phyloP scores from a whole-genome alignment of 208 protist species.

The Angomonas deanei region DNA sequence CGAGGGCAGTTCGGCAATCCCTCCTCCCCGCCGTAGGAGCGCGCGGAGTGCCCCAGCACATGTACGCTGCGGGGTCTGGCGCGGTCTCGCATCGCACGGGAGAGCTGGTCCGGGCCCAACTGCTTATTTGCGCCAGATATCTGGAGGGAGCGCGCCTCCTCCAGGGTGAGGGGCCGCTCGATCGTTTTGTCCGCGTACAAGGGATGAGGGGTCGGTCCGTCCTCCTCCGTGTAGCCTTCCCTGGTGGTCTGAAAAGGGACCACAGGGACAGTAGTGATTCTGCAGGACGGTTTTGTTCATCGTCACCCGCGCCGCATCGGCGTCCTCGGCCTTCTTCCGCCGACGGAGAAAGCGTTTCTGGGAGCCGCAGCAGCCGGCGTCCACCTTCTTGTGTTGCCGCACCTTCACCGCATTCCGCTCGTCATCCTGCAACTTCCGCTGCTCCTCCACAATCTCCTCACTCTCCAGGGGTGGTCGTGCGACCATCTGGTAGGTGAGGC shows the following conservation, averaged over 20 bases:
- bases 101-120: neutral
- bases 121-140: neutral
- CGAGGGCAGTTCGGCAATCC: neutral
- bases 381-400: constrained; percentile 4
- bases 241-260: neutral
- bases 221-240: constrained; percentile 2
- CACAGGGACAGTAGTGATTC: constrained; percentile 41
- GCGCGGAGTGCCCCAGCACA: neutral
- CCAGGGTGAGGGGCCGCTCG: constrained; percentile 1
- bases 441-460: neutral
- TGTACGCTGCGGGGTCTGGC: neutral
- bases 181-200: neutral
- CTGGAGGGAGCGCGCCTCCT: neutral
- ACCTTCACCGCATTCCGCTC: neutral
- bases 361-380: constrained; percentile 11
- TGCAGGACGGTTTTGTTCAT: constrained; percentile 26
- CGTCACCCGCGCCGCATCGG: constrained; percentile 22
- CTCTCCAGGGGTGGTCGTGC: neutral
- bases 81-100: neutral
- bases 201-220: neutral
- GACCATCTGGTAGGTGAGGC: constrained; percentile 29
- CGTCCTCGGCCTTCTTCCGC: constrained; percentile 13
- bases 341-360: constrained; percentile 2
- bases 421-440: neutral
- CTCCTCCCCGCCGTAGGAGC: neutral